Conservation (phyloP, 352 stramenopile genomes). For the Globisporangium carolinianum region DNA sequence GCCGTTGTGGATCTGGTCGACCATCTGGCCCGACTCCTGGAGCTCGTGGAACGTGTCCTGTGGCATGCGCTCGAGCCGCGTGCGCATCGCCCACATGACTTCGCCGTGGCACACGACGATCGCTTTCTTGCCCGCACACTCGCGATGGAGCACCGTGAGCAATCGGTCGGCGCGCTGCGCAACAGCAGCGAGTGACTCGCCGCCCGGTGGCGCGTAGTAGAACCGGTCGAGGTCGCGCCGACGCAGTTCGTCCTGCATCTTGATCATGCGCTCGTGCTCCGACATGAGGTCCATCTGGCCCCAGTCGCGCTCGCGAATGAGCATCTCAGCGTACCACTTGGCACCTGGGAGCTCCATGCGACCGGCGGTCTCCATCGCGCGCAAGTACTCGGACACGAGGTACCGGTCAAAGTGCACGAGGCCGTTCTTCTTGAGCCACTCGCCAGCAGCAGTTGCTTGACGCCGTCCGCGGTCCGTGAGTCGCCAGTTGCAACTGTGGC, state of each 20-base stretch:
- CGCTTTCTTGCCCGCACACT: constrained; percentile 67
- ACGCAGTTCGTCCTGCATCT: constrained; percentile 85
- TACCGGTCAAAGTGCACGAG: constrained; percentile 78
- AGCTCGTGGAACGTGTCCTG: constrained; percentile 85
- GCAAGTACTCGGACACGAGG: constrained; percentile 84
- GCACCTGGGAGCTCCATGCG: constrained; percentile 64
- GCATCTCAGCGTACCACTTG: constrained; percentile 85
- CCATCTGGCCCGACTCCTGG: constrained; percentile 77
- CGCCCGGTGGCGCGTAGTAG: constrained; percentile 80
- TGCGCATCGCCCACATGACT: constrained; percentile 88
- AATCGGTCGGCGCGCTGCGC: constrained; percentile 77
- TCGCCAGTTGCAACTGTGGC: constrained; percentile 85
- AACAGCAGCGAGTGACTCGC: constrained; percentile 77
- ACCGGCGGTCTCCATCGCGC: constrained; percentile 80
- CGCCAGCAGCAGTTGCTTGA: constrained; percentile 65
- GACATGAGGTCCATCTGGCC: constrained; percentile 88
- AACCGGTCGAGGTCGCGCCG: constrained; percentile 79
- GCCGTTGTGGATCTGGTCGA: constrained; percentile 87
- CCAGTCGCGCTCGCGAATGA: constrained; percentile 86
- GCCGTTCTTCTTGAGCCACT: constrained; percentile 78
- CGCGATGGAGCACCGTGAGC: constrained; percentile 71
- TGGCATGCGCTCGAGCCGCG: constrained; percentile 81
- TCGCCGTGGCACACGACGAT: constrained; percentile 86
- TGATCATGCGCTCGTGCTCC: constrained; percentile 78
- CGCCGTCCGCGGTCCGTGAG: constrained; percentile 77